Evolutionary conservation across 1,284 basidiomycete species (phyloP).

Genomic region (Coniophora puteana): DNA sequence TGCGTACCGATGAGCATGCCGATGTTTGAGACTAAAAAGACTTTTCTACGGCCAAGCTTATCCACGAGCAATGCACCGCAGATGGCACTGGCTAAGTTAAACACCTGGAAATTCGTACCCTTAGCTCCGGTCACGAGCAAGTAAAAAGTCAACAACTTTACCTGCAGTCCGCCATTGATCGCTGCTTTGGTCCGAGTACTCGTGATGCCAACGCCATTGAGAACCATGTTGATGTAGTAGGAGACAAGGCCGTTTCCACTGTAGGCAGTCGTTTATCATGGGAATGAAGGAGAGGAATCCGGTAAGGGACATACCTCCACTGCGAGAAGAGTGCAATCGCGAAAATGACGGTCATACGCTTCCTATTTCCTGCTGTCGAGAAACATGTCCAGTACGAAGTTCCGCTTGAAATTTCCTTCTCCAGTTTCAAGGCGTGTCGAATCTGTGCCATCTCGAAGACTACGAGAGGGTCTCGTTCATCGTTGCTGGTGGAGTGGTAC

Average conservation of each 20-base stretch:
- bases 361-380: constrained; percentile 55
- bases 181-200: constrained; percentile 49
- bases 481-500: constrained; percentile 56
- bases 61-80: constrained; percentile 57
- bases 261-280: neutral
- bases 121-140: no score
- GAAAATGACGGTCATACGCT: constrained; percentile 53
- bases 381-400: constrained; percentile 50
- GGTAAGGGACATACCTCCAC: constrained; percentile 49
- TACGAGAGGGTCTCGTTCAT: constrained; percentile 51
- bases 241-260: constrained; percentile 66
- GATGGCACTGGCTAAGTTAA: constrained; percentile 51
- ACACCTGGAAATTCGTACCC: constrained; percentile 32
- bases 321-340: constrained; percentile 60
- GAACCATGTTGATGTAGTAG: constrained; percentile 61
- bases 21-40: constrained; percentile 61
- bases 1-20: constrained; percentile 57
- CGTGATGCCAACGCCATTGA: constrained; percentile 56
- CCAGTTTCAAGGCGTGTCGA: constrained; percentile 55
- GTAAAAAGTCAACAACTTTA: no score
- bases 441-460: constrained; percentile 62
- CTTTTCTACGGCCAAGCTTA: constrained; percentile 53
- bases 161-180: constrained; percentile 63
- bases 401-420: constrained; percentile 45
- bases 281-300: neutral